Base-by-base conservation (phyloP, 345 rosid genomes). In the Gossypium longicalyx region DNA sequence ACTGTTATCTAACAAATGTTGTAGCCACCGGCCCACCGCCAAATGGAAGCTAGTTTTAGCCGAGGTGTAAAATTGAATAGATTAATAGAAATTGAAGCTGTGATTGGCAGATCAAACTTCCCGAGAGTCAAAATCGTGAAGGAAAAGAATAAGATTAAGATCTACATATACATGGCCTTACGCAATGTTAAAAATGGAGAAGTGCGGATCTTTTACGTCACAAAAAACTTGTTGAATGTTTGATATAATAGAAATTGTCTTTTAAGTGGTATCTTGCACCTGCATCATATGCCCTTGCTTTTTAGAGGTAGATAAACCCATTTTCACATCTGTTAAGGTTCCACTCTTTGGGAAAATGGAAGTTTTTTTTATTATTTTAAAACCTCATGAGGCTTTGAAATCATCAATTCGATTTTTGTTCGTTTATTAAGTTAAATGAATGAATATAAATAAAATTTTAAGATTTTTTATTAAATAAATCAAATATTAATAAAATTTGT, bases 121-220 rank as follows among this genome's bases (percentile, higher is more conserved):
- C 49, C n/a, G 0, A 71, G 20, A 75, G 78, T 78, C 84, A 78
- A 72, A 75, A 56, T 54, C 72, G 81, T 78, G 54, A 71, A 72
- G 77, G 74, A 41, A 16, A 56, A 65, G 65, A 57, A 75, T 57
- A 75, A 65, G 73, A 74, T 77, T 54, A 9, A 15, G 13, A 4
- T 67, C 7, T 16, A 23, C 15, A 9, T 47, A 10, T 47, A 47
- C 0, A 63, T 51, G 70, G 27, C 76, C 60, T 63, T 64, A 27
- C 22, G 9, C 62, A 13, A 4, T 15, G 43, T 76, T 56, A 44
- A 51, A 12, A 61, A 51, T 49, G 72, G 47, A 45, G 7, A 65
- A 17, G 1, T 0, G 16, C 0, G 8, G 20, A 16, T n/a, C 27
- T 48, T 70, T 9, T 13, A 51, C n/a, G 11, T 0, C 3, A n/a